Percentiles rank a stretch among this genome's conserved stretches.
phyloP scores from a whole-genome alignment of 2,329 filamentous ascomycete species.

The Fusarium phyllophilum region DNA sequence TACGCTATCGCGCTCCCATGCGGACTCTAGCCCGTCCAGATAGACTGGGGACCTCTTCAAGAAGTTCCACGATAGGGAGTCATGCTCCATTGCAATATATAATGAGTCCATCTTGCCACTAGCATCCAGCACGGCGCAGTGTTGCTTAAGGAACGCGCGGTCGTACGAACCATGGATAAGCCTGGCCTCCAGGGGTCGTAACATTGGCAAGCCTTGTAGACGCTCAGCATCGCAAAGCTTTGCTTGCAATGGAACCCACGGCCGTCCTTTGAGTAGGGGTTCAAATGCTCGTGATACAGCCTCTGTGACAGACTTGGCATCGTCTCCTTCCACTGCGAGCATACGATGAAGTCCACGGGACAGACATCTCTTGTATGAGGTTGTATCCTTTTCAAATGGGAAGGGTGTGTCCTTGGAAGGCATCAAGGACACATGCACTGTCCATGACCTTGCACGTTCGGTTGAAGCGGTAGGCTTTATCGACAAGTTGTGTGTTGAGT shows the following conservation, averaged over 20 bases:
- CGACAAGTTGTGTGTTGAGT: conserved; percentile 2
- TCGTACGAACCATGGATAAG: conserved; percentile 58
- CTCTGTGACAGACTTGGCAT: conserved; percentile 59
- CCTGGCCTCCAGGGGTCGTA: conserved; percentile 61
- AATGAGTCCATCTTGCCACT: conserved; percentile 67
- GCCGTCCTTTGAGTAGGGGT: conserved; percentile 58
- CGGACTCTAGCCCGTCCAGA: conserved; percentile 63
- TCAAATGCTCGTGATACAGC: conserved; percentile 63
- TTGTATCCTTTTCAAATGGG: conserved; percentile 70
- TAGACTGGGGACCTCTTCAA: conserved; percentile 60
- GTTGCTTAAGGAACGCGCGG: conserved; percentile 60
- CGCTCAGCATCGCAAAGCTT: conserved; percentile 66
- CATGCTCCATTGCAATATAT: conserved; percentile 66
- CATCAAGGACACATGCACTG: conserved; percentile 68
- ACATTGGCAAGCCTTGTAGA: conserved; percentile 67
- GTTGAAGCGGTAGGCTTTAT: conserved; percentile 7
- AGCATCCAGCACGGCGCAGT: conserved; percentile 66
- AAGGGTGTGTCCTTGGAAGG: conserved; percentile 65
- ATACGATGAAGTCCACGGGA: conserved; percentile 69
- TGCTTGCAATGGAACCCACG: conserved; percentile 69
- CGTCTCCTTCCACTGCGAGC: conserved; percentile 62
- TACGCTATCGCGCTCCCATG: conserved; percentile 63
- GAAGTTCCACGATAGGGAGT: conserved; percentile 66
- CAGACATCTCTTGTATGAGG: conserved; percentile 68
- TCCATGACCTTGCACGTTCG: conserved; percentile 58